Evolutionary conservation across 192 early-diverging fungal genomes (phyloP).

Genomic region (Backusella circina): DNA sequence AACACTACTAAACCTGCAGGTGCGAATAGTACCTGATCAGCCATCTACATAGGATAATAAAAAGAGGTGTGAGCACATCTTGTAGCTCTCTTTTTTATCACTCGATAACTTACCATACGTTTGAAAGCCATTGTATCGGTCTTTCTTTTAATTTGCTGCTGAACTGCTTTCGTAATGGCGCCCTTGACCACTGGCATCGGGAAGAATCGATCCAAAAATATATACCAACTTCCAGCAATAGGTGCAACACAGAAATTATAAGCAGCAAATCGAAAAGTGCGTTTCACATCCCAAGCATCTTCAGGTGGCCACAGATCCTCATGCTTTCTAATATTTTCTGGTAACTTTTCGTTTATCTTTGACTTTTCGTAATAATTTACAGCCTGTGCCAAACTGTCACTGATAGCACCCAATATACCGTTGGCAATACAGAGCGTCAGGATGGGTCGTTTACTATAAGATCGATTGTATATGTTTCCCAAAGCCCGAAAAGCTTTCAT

Average conservation of each 20-base stretch:
- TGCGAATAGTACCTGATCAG: constrained; percentile 65
- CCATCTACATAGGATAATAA: constrained; percentile 8
- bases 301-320: constrained; percentile 11
- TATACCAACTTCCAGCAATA: constrained; percentile 65
- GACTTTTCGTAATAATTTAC: constrained; percentile 34
- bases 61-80: neutral
- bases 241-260: constrained; percentile 72
- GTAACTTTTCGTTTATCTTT: neutral
- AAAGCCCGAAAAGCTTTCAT: constrained; percentile 15
- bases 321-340: neutral
- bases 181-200: constrained; percentile 38
- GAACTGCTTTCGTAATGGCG: neutral
- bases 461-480: constrained; percentile 33
- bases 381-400: constrained; percentile 64
- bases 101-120: constrained; percentile 38
- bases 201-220: constrained; percentile 57
- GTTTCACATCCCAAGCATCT: constrained; percentile 31
- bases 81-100: neutral
- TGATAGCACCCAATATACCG: constrained; percentile 55
- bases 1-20: constrained; percentile 65
- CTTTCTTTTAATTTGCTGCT: neutral
- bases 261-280: constrained; percentile 58
- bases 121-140: constrained; percentile 36
- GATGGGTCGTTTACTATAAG: constrained; percentile 53
- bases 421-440: constrained; percentile 67